phyloP scores from a whole-genome alignment of 208 protist species.

The Endotrypanum monterogeii region DNA sequence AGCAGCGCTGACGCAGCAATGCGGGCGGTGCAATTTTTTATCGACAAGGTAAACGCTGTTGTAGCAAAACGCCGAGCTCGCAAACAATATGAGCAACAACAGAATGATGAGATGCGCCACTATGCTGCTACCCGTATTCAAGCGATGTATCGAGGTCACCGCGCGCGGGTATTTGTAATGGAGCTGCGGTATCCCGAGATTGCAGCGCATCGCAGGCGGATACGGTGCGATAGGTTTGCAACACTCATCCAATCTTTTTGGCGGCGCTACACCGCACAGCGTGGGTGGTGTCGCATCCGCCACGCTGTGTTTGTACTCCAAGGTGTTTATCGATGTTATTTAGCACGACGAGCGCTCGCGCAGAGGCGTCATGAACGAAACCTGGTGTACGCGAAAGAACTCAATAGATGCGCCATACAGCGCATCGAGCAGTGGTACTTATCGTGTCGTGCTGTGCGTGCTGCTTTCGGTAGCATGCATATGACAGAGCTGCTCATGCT shows the following conservation, averaged over 20 bases:
- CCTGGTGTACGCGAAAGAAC: slow-evolving; percentile 3
- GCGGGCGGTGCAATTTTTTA: slow-evolving; percentile 58
- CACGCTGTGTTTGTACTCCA: slow-evolving; percentile 43
- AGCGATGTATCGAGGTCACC: slow-evolving; percentile 61
- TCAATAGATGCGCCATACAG: slow-evolving; percentile 23
- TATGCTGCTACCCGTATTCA: slow-evolving; percentile 67
- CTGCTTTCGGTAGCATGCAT: slow-evolving; percentile 11
- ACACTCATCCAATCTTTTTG: slow-evolving; percentile 28
- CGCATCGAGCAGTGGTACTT: slow-evolving; percentile 33
- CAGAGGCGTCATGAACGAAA: slow-evolving; percentile 15
- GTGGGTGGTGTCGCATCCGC: slow-evolving; percentile 7
- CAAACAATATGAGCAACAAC: slow-evolving; percentile 18
- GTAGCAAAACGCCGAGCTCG: slow-evolving; percentile 48
- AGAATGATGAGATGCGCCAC: slow-evolving; percentile 30
- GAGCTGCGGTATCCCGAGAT: slow-evolving; percentile 54
- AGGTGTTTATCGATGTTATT: slow-evolving; percentile 29
- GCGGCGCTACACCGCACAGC: slow-evolving; percentile 22
- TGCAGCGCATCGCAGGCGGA: slow-evolving; percentile 7
- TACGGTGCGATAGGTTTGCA: background rate
- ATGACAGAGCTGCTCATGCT: slow-evolving; percentile 29
- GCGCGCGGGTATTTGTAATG: slow-evolving; percentile 29
- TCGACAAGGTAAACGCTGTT: slow-evolving; percentile 56
- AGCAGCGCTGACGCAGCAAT: slow-evolving; percentile 19
- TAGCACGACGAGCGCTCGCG: slow-evolving; percentile 21
- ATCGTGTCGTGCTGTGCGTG: slow-evolving; percentile 14